phyloP scores from a whole-genome alignment of 176 grass and related monocot species.

The Panicum miliaceum region DNA sequence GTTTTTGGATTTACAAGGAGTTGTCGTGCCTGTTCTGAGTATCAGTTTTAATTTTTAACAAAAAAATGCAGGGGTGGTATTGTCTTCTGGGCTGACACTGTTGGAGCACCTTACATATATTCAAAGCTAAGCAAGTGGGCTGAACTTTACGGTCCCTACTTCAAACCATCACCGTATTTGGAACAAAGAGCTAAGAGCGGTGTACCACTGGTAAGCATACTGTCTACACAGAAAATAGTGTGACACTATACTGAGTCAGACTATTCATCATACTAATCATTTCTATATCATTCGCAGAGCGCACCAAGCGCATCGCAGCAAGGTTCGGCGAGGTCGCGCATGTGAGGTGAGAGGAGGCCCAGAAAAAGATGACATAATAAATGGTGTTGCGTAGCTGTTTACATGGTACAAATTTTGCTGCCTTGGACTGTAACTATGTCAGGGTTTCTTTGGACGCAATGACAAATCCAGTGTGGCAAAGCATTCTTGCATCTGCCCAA shows the following conservation, averaged over 20 bases:
- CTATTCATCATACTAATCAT: not conserved
- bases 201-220: slow-evolving; percentile 60
- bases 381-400: not conserved
- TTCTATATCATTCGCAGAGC: slow-evolving; percentile 35
- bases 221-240: not conserved
- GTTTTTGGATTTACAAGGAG: not conserved
- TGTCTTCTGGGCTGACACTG: slow-evolving; percentile 92
- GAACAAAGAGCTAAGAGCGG: slow-evolving; percentile 81
- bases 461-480: not conserved
- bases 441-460: not conserved
- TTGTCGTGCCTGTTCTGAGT: not conserved
- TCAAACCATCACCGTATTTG: slow-evolving; percentile 80
- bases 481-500: not conserved
- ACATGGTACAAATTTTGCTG: not conserved
- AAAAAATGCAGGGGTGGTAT: slow-evolving; percentile 78
- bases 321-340: slow-evolving; percentile 51
- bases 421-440: not conserved
- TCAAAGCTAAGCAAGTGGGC: slow-evolving; percentile 81
- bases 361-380: not conserved
- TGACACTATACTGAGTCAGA: not conserved
- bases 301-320: slow-evolving; percentile 13
- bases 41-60: slow-evolving; percentile 17
- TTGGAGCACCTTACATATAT: slow-evolving; percentile 82
- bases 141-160: slow-evolving; percentile 76
- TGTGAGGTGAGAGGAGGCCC: slow-evolving; percentile 37